These are phyloP conservation scores for Exophiala sp. DNA, from an alignment of 2,329 filamentous ascomycete species.

Conservation along the genomic window DNA sequence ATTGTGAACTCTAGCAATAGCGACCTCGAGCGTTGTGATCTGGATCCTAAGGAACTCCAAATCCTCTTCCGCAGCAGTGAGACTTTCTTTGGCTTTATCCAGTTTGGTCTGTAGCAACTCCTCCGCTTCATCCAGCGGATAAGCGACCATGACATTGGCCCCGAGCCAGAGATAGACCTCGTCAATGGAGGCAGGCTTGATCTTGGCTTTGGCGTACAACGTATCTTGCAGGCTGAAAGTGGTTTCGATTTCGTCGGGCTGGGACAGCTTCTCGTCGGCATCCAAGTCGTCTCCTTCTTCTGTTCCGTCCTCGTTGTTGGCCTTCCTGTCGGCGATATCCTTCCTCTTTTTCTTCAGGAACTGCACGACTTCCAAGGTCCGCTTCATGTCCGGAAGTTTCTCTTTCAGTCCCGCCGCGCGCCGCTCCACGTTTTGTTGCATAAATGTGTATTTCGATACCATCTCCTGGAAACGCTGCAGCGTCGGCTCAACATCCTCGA, in stretches of 20 bases:
- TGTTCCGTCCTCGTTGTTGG: constrained; percentile 2
- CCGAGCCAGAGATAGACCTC: constrained; percentile 98
- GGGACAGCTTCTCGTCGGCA: constrained; percentile 9
- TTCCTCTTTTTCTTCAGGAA: constrained; percentile 75
- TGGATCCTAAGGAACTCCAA: constrained; percentile 92
- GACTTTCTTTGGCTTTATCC: constrained; percentile 67
- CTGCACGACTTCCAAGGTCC: constrained; percentile 84
- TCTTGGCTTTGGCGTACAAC: constrained; percentile 77
- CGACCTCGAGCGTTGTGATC: constrained; percentile 96
- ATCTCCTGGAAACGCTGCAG: constrained; percentile 45
- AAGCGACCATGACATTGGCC: constrained; percentile 95
- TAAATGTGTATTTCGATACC: constrained; percentile 95
- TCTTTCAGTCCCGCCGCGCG: constrained; percentile 75
- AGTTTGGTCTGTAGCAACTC: constrained; percentile 71
- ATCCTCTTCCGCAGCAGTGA: constrained; percentile 91
- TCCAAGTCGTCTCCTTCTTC: constrained; percentile 6
- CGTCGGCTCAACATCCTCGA: constrained; percentile 43
- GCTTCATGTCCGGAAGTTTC: constrained; percentile 95
- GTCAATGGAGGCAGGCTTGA: constrained; percentile 64
- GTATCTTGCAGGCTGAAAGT: constrained; percentile 97
- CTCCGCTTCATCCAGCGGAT: constrained; percentile 83
- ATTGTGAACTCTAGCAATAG: constrained; percentile 95
- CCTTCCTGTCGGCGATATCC: constrained; percentile 40
- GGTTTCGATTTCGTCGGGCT: constrained; percentile 56
- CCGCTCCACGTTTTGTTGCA: constrained; percentile 89